phyloP scores from a whole-genome alignment of 1,139 yeast genomes.

The Eremothecium gossypii region DNA sequence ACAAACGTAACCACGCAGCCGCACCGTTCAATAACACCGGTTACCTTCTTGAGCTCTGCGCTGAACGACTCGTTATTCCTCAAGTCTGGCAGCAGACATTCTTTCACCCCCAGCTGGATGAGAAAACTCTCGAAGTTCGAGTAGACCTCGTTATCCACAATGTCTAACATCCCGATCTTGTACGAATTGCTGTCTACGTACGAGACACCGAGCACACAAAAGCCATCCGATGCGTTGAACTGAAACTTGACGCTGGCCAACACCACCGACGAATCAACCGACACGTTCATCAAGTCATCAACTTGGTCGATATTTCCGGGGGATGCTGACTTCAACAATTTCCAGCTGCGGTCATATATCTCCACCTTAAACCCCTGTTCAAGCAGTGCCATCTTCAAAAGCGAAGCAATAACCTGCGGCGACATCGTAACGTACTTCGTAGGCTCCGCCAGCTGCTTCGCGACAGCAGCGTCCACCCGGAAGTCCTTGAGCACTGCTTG shows the following conservation, averaged over 20 bases:
- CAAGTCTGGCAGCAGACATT: slow-evolving; percentile 54
- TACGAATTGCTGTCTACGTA: slow-evolving; percentile 67
- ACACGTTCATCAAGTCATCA: slow-evolving; percentile 58
- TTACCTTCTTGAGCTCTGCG: slow-evolving; percentile 40
- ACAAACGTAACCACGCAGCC: slow-evolving; percentile 60
- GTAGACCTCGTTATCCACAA: slow-evolving; percentile 77
- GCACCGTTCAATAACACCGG: slow-evolving; percentile 63
- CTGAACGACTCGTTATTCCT: slow-evolving; percentile 35
- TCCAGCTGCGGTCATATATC: slow-evolving; percentile 56
- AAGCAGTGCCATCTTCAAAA: slow-evolving; percentile 57
- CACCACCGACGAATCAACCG: slow-evolving; percentile 52
- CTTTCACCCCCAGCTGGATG: slow-evolving; percentile 84
- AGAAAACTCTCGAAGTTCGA: slow-evolving; percentile 78
- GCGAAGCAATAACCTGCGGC: slow-evolving; percentile 57
- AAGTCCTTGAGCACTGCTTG: slow-evolving; percentile 62
- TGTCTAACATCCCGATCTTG: slow-evolving; percentile 65
- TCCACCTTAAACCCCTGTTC: slow-evolving; percentile 72
- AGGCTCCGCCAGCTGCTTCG: slow-evolving; percentile 33
- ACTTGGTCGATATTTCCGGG: slow-evolving; percentile 86
- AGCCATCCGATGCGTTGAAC: slow-evolving; percentile 32
- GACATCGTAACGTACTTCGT: slow-evolving; percentile 69
- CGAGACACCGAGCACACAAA: slow-evolving; percentile 63
- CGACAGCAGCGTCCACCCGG: slow-evolving; percentile 29
- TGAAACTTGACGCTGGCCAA: slow-evolving; percentile 63
- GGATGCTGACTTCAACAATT: slow-evolving; percentile 55